Evolutionary conservation across 306 rosid species (phyloP).

Genomic region (Quercus dentata): DNA sequence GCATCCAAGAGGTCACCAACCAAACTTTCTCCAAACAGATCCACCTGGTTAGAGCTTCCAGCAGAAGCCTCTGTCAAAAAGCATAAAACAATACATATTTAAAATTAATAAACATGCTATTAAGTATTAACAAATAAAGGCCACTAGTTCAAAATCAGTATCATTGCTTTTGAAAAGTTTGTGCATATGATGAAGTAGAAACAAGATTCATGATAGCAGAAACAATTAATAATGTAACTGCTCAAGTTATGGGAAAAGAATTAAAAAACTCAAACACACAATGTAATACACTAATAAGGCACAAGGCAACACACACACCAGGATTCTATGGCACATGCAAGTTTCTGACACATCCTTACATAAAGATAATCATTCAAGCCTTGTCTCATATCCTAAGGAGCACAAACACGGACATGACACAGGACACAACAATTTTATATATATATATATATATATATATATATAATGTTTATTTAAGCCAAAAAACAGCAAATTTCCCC

Average conservation of each 20-base stretch:
- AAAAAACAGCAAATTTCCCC: too few relatives aligned
- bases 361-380: neutral
- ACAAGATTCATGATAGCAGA: neutral
- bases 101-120: neutral
- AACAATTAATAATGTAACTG: neutral
- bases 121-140: neutral
- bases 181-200: neutral
- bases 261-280: neutral
- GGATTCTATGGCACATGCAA: neutral
- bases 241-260: neutral
- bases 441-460: too few relatives aligned
- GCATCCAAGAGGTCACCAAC: constrained; percentile 87
- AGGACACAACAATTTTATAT: too few relatives aligned
- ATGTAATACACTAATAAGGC: neutral
- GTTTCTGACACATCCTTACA: neutral
- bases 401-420: too few relatives aligned
- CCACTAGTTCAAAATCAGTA: neutral
- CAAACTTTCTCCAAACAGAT: constrained; percentile 78
- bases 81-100: constrained; percentile 18
- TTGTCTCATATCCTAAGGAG: neutral
- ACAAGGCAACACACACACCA: neutral
- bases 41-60: constrained; percentile 68
- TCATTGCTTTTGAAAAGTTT: neutral
- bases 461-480: too few relatives aligned
- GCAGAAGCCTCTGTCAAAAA: constrained; percentile 63